Base-by-base conservation (phyloP, 2,329 filamentous ascomycete species). In the Fusarium sp. region DNA sequence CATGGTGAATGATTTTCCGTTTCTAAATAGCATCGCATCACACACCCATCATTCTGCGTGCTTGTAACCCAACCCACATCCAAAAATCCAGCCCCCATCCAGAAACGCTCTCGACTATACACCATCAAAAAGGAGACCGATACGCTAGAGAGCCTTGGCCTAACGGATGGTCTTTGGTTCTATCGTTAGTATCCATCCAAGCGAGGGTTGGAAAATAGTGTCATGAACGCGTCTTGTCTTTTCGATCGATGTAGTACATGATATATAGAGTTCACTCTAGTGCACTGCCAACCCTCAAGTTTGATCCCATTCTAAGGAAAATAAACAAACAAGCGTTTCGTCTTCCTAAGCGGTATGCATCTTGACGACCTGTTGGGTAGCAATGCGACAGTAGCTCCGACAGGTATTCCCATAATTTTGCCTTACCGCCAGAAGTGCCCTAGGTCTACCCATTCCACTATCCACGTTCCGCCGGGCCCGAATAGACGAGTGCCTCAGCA, bases 361-460 rank as follows among this genome's bases (percentile, higher is more conserved):
- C 39, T 62, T 51, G 50, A 67, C 47, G 56, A 59, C 63, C 62
- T 59, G 76, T 78, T 78, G 76, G 76, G 76, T 78, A 78, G 65
- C 76, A 78, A 78, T 78, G 76, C 76, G 72, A 78, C 76, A 68
- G 74, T 77, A 77, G 76, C 74, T 70, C 51, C 63, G 60, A 62
- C 64, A 60, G 69, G 56, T 64, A 72, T 72, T 75, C 39, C 64
- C 64, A 73, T 74, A 72, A 61, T 75, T 68, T 63, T 63, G 61
- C 66, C 67, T 70, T 70, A 70, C 67, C 67, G 67, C 67, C 66
- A 75, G 70, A 66, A 48, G 56, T 62, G 42, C 42, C 56, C 56
- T 60, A 38, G 62, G 63, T 73, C 65, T 73, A 58, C 67, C 64
- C 64, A 66, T 64, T 74, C 69, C 73, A 55, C 45, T 57, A 69